These are phyloP conservation scores for Bodo saltans DNA, from an alignment of 78 protist genomes.

Conservation along the genomic window DNA sequence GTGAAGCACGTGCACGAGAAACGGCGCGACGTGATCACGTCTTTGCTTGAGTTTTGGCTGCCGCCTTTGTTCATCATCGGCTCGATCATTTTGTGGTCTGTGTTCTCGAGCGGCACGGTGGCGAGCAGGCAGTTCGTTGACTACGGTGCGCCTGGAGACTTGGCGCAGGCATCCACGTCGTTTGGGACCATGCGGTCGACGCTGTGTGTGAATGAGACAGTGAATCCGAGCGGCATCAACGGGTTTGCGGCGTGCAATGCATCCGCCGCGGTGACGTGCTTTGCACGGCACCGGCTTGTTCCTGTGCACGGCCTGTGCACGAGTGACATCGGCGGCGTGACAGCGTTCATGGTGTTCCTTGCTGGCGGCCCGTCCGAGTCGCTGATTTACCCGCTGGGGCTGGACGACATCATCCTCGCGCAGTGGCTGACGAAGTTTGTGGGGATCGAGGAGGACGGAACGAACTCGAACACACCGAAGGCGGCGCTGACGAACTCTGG, in stretches of 20 bases:
- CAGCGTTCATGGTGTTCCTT: neutral
- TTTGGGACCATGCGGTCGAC: no score
- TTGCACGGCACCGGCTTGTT: neutral
- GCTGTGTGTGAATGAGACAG: no score
- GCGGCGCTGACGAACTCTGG: neutral
- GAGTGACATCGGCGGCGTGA: no score
- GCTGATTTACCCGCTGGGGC: neutral
- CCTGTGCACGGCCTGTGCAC: neutral
- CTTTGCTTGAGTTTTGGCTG: slow-evolving; percentile 1
- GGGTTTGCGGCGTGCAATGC: neutral
- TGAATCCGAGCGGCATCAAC: no score
- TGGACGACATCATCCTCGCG: neutral
- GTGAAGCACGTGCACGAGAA: slow-evolving; percentile 1
- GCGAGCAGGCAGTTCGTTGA: neutral
- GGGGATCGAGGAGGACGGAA: neutral
- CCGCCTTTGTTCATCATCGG: neutral
- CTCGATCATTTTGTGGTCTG: neutral
- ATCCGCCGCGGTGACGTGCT: neutral
- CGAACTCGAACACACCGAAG: neutral
- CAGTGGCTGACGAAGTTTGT: neutral
- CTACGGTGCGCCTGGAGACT: neutral
- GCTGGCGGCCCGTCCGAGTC: neutral
- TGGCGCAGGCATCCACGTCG: neutral
- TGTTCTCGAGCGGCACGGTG: neutral
- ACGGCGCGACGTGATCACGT: neutral